A percentile compares a stretch with the other conserved stretches of the same genome.
Evolutionary conservation across 164 flowering plant species (phyloP).

Genomic region (Dillenia turbinata): DNA sequence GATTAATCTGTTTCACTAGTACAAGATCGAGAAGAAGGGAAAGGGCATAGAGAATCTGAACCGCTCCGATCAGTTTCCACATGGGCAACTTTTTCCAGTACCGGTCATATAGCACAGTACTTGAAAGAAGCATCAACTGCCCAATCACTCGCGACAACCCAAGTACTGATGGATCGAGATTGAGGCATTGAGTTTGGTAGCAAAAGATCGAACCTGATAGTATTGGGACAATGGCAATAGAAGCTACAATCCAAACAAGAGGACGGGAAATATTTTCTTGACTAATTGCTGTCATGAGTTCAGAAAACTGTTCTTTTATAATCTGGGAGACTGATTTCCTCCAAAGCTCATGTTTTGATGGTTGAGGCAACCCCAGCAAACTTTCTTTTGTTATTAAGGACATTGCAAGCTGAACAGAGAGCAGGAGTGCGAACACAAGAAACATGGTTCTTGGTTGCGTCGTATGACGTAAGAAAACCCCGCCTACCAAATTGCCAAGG

Average conservation of each 20-base stretch:
- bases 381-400: slow-evolving; percentile 52
- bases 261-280: slow-evolving; percentile 50
- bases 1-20: slow-evolving; percentile 64
- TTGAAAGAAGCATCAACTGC: slow-evolving; percentile 58
- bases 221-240: slow-evolving; percentile 66
- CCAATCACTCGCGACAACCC: slow-evolving; percentile 81
- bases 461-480: slow-evolving; percentile 39
- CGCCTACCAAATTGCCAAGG: slow-evolving; percentile 76
- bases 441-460: slow-evolving; percentile 51
- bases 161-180: slow-evolving; percentile 64
- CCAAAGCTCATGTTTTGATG: slow-evolving; percentile 13
- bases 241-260: slow-evolving; percentile 68
- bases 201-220: slow-evolving; percentile 82
- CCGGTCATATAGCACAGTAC: slow-evolving; percentile 54
- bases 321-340: slow-evolving; percentile 29
- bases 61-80: slow-evolving; percentile 43
- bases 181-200: slow-evolving; percentile 74
- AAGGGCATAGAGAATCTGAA: slow-evolving; percentile 59
- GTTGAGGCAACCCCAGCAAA: slow-evolving; percentile 42
- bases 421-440: slow-evolving; percentile 42
- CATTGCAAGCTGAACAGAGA: slow-evolving; percentile 49
- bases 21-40: slow-evolving; percentile 70
- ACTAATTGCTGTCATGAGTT: slow-evolving; percentile 40
- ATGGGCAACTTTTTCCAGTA: slow-evolving; percentile 54
- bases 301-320: slow-evolving; percentile 41